Conservation (phyloP, 2,329 filamentous ascomycete genomes). For the Cytospora piceae region DNA sequence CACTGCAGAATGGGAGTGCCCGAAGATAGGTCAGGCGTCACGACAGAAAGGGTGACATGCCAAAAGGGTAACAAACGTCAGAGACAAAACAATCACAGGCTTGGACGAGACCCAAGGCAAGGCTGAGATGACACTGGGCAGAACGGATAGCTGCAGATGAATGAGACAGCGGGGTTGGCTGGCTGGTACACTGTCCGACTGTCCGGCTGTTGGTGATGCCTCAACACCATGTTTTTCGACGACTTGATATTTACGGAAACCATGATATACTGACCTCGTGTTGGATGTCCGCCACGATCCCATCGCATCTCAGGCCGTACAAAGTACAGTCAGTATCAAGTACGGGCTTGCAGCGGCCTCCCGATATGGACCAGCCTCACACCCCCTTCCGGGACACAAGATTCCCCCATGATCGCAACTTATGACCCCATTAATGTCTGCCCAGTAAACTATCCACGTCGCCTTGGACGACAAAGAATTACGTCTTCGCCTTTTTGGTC, state of each 20-base stretch:
- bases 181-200: background rate
- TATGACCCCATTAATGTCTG: constrained; percentile 22
- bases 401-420: constrained; percentile 25
- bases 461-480: background rate
- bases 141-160: constrained; percentile 23
- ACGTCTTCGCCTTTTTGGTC: background rate
- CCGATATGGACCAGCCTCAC: constrained; percentile 16
- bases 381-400: constrained; percentile 16
- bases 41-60: constrained; percentile 10
- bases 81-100: constrained; percentile 3
- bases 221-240: background rate
- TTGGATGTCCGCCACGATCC: background rate
- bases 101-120: constrained; percentile 4
- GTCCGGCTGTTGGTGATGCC: background rate
- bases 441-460: background rate
- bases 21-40: constrained; percentile 22
- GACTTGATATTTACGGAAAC: background rate
- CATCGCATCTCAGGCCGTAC: background rate
- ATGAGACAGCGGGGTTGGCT: constrained; percentile 23
- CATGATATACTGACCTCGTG: background rate
- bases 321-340: background rate
- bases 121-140: constrained; percentile 13
- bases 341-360: constrained; percentile 1
- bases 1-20: constrained; percentile 19
- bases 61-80: background rate